Conservation (phyloP, 2,329 filamentous ascomycete genomes). For the Xylaria sp. region DNA sequence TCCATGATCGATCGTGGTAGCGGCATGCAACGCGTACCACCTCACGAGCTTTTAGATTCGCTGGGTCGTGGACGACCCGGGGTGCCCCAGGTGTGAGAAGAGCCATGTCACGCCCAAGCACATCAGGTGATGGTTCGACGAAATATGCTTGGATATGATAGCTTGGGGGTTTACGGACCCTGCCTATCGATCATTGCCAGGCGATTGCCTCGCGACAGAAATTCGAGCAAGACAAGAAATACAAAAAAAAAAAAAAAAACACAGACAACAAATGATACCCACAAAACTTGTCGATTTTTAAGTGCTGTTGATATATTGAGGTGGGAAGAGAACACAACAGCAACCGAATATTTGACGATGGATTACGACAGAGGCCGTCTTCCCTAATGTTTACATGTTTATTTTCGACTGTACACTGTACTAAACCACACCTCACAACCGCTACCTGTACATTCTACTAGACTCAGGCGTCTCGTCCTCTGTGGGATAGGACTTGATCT, state of each 20-base stretch:
- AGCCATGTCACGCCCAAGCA: slow-evolving; percentile 4
- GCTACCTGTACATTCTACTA: slow-evolving; percentile 40
- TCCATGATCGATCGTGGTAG: slow-evolving; percentile 65
- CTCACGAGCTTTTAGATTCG: slow-evolving; percentile 63
- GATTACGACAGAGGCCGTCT: slow-evolving; percentile 24
- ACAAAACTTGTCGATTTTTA: slow-evolving; percentile 25
- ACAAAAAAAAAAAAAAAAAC: too few relatives aligned
- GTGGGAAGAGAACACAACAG: slow-evolving; percentile 27
- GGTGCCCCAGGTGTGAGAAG: slow-evolving; percentile 56
- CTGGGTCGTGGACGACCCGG: slow-evolving; percentile 55
- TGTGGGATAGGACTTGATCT: slow-evolving; percentile 30
- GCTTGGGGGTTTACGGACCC: slow-evolving; percentile 7
- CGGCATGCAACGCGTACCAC: slow-evolving; percentile 65
- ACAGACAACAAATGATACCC: too few relatives aligned
- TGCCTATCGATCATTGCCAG: slow-evolving; percentile 10
- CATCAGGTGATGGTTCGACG: slow-evolving; percentile 4
- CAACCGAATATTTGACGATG: slow-evolving; percentile 20
- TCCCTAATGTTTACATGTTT: slow-evolving; percentile 45
- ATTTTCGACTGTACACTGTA: slow-evolving; percentile 36
- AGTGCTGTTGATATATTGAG: slow-evolving; percentile 24
- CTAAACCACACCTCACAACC: slow-evolving; percentile 33
- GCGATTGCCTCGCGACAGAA: slow-evolving; percentile 15
- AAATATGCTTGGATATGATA: slow-evolving; percentile 28
- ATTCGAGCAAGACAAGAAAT: slow-evolving; percentile 13
- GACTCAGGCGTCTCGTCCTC: slow-evolving; percentile 38